Percentiles rank a stretch among this genome's conserved stretches.
phyloP scores from a whole-genome alignment of 2,329 filamentous ascomycete genomes.

The Fusarium tuaranense region DNA sequence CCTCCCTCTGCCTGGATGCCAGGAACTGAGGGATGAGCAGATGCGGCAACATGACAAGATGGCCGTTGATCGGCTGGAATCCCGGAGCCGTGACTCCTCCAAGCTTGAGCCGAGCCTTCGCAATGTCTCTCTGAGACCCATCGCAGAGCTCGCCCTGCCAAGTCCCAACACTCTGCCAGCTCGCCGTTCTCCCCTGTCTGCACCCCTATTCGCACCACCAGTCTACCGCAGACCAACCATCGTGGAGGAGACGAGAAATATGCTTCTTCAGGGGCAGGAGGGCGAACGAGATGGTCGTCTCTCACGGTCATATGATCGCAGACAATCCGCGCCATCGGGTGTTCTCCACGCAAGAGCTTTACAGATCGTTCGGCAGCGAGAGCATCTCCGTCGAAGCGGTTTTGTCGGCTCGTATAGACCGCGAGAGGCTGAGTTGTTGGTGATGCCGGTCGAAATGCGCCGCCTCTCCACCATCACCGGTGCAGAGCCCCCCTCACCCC shows the following conservation, averaged over 20 bases:
- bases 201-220: conserved; percentile 26
- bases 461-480: conserved; percentile 28
- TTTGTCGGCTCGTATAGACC: conserved; percentile 23
- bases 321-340: conserved; percentile 35
- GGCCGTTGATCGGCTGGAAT: conserved; percentile 25
- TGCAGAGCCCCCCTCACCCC: conserved; percentile 23
- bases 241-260: conserved; percentile 35
- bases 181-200: conserved; percentile 35
- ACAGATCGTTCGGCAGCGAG: conserved; percentile 41
- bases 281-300: neutral
- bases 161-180: conserved; percentile 17
- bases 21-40: conserved; percentile 30
- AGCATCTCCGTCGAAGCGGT: conserved; percentile 38
- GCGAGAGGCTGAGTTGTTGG: conserved; percentile 39
- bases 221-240: conserved; percentile 25
- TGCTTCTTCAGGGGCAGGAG: conserved; percentile 25
- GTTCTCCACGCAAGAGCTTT: conserved; percentile 30
- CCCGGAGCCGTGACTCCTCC: conserved; percentile 12
- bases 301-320: conserved; percentile 21
- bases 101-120: conserved; percentile 17
- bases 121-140: conserved; percentile 30
- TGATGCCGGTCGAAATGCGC: conserved; percentile 43
- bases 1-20: conserved; percentile 29
- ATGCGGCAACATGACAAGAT: conserved; percentile 34
- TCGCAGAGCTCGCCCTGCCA: conserved; percentile 22